These are phyloP conservation scores for Aspergillus sp. DNA, from an alignment of 2,329 filamentous ascomycete genomes.

Conservation along the genomic window DNA sequence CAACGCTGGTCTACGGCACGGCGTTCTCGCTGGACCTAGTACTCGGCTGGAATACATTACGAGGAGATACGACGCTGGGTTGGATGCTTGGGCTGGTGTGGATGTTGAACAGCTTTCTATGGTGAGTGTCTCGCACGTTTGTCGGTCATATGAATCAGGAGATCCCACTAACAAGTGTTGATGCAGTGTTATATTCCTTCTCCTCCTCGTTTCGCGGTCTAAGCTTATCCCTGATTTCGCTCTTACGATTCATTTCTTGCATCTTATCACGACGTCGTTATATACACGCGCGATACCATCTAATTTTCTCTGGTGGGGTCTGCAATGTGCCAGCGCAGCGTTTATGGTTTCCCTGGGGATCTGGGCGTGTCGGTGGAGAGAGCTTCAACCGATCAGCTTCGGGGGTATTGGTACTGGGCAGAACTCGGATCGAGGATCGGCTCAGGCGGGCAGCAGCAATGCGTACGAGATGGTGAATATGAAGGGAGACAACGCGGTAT, in stretches of 20 bases:
- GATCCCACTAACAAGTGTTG: background rate
- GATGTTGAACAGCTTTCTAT: conserved; percentile 64
- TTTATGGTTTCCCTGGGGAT: conserved; percentile 73
- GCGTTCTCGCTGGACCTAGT: conserved; percentile 59
- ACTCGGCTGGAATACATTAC: conserved; percentile 62
- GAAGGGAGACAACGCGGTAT: conserved; percentile 34
- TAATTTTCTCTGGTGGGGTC: conserved; percentile 82
- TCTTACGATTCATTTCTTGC: conserved; percentile 80
- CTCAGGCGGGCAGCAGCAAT: conserved; percentile 17
- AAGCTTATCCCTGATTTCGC: conserved; percentile 96
- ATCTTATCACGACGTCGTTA: conserved; percentile 73
- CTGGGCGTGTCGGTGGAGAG: conserved; percentile 89
- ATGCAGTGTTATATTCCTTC: conserved; percentile 76
- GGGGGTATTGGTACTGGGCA: conserved; percentile 51
- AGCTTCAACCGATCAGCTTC: conserved; percentile 85
- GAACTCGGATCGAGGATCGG: conserved; percentile 12
- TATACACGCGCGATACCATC: conserved; percentile 76
- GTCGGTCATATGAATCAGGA: too few species aligned
- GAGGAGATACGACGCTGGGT: conserved; percentile 67
- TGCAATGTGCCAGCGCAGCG: conserved; percentile 60
- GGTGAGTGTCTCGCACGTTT: conserved; percentile 47
- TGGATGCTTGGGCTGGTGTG: conserved; percentile 69
- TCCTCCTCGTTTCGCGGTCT: conserved; percentile 79
- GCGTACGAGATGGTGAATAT: conserved; percentile 37
- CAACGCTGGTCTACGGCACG: conserved; percentile 64